Percentiles rank a stretch among this genome's conserved stretches.
Conservation (phyloP, 2,329 filamentous ascomycete species). For the Nemania sp. region DNA sequence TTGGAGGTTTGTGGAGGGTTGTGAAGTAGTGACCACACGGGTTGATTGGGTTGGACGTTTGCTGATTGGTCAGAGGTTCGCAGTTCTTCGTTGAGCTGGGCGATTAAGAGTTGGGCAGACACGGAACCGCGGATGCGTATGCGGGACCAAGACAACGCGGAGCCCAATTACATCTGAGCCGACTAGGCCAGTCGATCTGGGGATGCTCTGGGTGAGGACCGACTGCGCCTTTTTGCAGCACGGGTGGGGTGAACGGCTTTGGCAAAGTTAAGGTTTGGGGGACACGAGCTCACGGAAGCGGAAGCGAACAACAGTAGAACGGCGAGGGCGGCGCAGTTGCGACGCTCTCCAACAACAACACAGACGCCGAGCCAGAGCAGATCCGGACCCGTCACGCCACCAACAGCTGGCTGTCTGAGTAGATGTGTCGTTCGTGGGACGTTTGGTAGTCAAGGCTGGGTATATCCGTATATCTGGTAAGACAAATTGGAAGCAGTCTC, state of each 20-base stretch:
- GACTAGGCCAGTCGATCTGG: slow-evolving; percentile 5
- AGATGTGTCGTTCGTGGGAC: slow-evolving; percentile 3
- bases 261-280: not conserved
- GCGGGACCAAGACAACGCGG: slow-evolving; percentile 1
- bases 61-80: slow-evolving; percentile 19
- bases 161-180: slow-evolving; percentile 10
- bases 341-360: not conserved
- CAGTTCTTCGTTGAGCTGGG: slow-evolving; percentile 11
- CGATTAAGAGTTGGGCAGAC: slow-evolving; percentile 18
- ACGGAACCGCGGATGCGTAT: slow-evolving; percentile 7
- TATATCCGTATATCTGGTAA: slow-evolving; percentile 13
- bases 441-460: not conserved
- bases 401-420: not conserved
- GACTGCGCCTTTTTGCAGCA: too few relatives aligned
- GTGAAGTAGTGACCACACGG: not conserved
- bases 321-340: not conserved
- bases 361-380: not conserved
- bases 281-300: slow-evolving; percentile 14
- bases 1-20: not conserved
- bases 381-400: not conserved
- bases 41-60: not conserved
- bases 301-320: slow-evolving; percentile 7
- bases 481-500: slow-evolving; percentile 20
- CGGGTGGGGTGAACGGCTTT: not conserved
- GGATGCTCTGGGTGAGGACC: too few relatives aligned